Evolutionary conservation across 176 grass and related monocot species (phyloP), one percentile per base, ranked within the genome.

Genomic region (Saccharum spontaneum): DNA sequence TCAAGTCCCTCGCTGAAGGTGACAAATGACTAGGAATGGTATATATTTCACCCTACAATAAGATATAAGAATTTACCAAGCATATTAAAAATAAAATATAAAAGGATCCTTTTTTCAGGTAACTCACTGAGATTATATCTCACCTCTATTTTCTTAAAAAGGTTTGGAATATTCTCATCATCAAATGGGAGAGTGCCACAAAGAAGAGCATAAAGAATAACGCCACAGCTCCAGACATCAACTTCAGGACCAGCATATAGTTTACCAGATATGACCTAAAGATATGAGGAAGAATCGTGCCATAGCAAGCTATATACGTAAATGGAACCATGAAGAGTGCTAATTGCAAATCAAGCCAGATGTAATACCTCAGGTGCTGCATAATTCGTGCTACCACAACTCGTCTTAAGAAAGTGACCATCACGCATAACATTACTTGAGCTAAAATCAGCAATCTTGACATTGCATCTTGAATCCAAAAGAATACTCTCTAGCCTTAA

Each of bases 131-230:
- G 16, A 16, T 5, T 18, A 86, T 48, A 31, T 6, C 68, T 83
- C 62, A 93, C 94, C 88, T 93, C 91, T 89, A 93, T 96, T 93
- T 96, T 93, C 81, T 96, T 93, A 75, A 93, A 93, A 77, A 93
- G 90, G 50, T 93, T 93, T 60, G 91, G 94, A 79, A 96, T 93
- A 46, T 93, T 95, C 67, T 96, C 94, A 71, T 93, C 91, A 52
- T 52, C 16, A 52, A 52, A 52, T 14, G 16, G 49, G 16, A 52
- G 49, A 52, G 49, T 52, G 6, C 94, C 91, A 46, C 94, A 96
- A 22, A 96, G 86, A 89, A 96, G 94, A 75, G 91, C 94, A 83
- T 96, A 96, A 31, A 96, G 91, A 84, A 96, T 91, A 78, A 96
- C 86, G 36, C 91, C 94, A 81, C 91, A 91, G 28, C 94, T 96